Conservation (phyloP, 768 basidiomycete genomes). For the Suillus spraguei region DNA sequence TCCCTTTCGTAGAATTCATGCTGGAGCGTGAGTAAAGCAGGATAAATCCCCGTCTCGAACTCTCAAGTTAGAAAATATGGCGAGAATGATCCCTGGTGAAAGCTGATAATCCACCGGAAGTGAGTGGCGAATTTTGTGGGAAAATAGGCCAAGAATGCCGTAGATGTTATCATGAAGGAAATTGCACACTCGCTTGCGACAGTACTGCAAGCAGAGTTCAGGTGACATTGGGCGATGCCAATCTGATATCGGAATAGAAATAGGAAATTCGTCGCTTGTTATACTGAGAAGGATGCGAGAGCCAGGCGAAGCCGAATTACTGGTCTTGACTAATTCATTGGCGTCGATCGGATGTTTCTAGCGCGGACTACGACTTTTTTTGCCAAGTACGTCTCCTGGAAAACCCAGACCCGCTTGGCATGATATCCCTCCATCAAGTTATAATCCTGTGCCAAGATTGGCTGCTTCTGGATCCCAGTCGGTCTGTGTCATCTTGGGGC, state of each 20-base stretch:
- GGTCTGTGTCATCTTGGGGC: not conserved
- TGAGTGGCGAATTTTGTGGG: not conserved
- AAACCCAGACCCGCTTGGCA: constrained; percentile 2
- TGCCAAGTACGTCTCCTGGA: constrained; percentile 1
- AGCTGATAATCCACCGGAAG: constrained; percentile 1
- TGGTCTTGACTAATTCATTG: not conserved
- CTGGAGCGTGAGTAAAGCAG: constrained; percentile 2
- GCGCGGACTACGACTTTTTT: not conserved
- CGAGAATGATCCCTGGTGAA: constrained; percentile 1
- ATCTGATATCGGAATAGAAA: constrained; percentile 1
- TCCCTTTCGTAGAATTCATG: not conserved
- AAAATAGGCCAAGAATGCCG: not conserved
- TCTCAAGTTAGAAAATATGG: not conserved
- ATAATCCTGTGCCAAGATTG: constrained; percentile 1
- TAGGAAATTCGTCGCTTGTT: not conserved
- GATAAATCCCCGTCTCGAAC: not conserved
- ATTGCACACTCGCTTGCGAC: not conserved
- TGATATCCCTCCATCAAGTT: constrained; percentile 4
- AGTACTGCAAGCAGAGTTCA: constrained; percentile 2
- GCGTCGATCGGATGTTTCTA: constrained; percentile 1
- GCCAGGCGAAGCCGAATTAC: not conserved
- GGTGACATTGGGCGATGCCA: constrained; percentile 4
- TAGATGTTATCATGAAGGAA: constrained; percentile 7
- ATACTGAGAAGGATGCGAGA: not conserved
- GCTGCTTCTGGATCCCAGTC: not conserved